phyloP scores from a whole-genome alignment of 2,329 filamentous ascomycete species.

The Aureobasidium sp. region DNA sequence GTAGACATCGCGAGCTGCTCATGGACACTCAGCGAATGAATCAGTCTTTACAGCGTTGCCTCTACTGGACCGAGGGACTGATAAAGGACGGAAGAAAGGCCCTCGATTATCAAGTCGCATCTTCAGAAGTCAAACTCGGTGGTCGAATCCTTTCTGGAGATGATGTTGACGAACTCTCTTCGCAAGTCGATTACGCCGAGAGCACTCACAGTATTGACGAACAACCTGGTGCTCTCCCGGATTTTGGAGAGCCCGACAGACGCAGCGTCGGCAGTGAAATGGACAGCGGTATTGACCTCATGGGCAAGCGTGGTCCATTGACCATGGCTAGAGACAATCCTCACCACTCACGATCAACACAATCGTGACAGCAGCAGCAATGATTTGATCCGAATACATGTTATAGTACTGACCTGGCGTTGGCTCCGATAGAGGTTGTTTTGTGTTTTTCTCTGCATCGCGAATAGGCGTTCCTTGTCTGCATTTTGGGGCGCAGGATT shows the following conservation, averaged over 20 bases:
- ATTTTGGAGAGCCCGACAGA: conserved; percentile 15
- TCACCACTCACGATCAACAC: neutral
- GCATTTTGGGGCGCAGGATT: neutral
- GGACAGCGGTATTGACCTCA: conserved; percentile 24
- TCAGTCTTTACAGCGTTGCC: conserved; percentile 80
- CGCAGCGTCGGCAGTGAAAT: conserved; percentile 19
- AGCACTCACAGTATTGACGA: conserved; percentile 20
- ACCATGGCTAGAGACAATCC: conserved; percentile 14
- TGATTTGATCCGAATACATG: neutral
- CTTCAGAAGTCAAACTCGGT: conserved; percentile 72
- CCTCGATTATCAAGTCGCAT: conserved; percentile 68
- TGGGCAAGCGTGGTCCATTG: conserved; percentile 17
- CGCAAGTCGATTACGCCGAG: conserved; percentile 19
- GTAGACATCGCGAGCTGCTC: conserved; percentile 80
- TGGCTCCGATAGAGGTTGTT: neutral
- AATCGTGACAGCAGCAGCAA: neutral
- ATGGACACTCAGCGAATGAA: conserved; percentile 92
- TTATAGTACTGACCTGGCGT: conserved; percentile 1
- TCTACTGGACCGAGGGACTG: conserved; percentile 81
- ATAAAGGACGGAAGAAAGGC: conserved; percentile 85
- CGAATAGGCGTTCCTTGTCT: neutral
- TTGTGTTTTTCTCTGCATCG: neutral
- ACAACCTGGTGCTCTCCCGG: conserved; percentile 15
- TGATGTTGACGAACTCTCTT: conserved; percentile 33
- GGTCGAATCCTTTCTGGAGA: conserved; percentile 68